Base-by-base conservation (phyloP, 202 grass and related monocot genomes). In the Carex sylvatica region DNA sequence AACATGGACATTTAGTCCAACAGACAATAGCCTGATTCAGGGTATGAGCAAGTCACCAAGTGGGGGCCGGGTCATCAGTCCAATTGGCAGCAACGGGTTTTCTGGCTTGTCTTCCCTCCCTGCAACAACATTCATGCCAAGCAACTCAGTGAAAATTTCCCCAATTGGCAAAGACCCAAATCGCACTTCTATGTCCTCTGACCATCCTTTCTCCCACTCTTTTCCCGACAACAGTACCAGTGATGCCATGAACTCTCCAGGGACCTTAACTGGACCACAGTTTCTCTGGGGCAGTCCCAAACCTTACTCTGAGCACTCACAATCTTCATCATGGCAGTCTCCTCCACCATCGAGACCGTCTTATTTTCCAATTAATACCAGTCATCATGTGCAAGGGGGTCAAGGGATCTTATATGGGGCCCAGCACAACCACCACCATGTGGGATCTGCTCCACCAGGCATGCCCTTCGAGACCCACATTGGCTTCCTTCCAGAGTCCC, bases 271-370 rank as follows among this genome's bases (percentile, higher is more conserved):
- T 53, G 97, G 96, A 20, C 89, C 89, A 3, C 93, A 99, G 33
- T 99, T 99, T 93, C 86, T 99, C 20, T 99, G 97, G 97, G 97
- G 93, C n/a, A 99, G 91, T 86, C 89, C 89, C 30, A 90, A 88
- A 81, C 83, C 87, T 30, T 93, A 95, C 82, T 85, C 86, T 22
- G 96, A 98, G 61, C 89, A 87, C 85, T 87, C 91, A 28, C 89
- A 94, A 35, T 91, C 93, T 64, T 88, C 87, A 68, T 69, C 86
- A 64, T 92, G 97, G 97, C 86, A 73, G 15, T 88, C 93, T 56
- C 91, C 81, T 15, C 58, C 85, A 79, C 38, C 80, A 53, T 47
- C 84, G 76, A 44, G 88, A 91, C 2, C 83, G 24, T 88, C 73
- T 76, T 82, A 54, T 83, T 84, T 91, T 3, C 74, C 82, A 78